These are phyloP conservation scores for Phytophthora chlamydospora DNA, from an alignment of 352 stramenopile genomes.

Conservation along the genomic window DNA sequence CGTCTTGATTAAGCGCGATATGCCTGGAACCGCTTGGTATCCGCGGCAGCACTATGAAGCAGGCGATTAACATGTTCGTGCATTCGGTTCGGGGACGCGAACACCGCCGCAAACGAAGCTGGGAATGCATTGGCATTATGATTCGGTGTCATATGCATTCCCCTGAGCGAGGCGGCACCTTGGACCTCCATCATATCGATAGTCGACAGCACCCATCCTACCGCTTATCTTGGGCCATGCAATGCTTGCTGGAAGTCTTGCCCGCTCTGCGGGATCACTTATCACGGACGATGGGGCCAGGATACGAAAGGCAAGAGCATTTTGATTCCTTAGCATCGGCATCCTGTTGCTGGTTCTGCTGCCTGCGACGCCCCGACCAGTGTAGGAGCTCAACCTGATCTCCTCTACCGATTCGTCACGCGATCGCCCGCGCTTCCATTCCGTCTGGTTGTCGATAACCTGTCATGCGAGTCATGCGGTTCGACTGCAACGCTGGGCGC, in stretches of 20 bases:
- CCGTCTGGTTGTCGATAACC: conserved; percentile 19
- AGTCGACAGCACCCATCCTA: conserved; percentile 1
- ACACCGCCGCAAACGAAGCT: background rate
- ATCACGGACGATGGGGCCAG: conserved; percentile 5
- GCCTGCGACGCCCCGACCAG: background rate
- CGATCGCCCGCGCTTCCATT: conserved; percentile 13
- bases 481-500: background rate
- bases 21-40: conserved; percentile 6
- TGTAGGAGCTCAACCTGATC: background rate
- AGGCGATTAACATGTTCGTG: conserved; percentile 6
- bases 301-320: conserved; percentile 1
- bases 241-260: no score
- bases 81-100: conserved; percentile 15
- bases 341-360: background rate
- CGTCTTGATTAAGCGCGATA: conserved; percentile 10
- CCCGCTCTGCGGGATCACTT: conserved; percentile 1
- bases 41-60: conserved; percentile 2
- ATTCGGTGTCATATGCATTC: no score
- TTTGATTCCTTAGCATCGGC: conserved; percentile 6
- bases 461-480: conserved; percentile 8
- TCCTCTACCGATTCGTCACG: conserved; percentile 24
- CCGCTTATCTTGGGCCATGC: no score
- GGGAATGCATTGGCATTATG: background rate
- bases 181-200: conserved; percentile 5
- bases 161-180: conserved; percentile 12